Base-by-base conservation (phyloP, 2,329 filamentous ascomycete genomes). In the Fusarium temperatum region DNA sequence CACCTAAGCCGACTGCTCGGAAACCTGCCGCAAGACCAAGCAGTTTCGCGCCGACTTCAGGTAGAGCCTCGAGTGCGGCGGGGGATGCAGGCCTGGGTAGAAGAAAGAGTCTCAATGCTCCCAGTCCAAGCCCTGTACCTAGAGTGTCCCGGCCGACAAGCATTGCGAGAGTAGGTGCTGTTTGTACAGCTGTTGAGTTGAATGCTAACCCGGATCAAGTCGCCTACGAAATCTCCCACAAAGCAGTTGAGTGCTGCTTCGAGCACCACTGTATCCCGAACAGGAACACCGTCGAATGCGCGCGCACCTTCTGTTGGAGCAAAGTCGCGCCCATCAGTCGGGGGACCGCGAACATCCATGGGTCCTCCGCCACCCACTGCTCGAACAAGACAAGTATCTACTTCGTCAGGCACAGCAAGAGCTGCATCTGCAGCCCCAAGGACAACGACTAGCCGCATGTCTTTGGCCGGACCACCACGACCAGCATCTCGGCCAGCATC, bases 171-270 rank as follows among this genome's bases (percentile, higher is more conserved):
- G 89, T 91, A 82, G 76, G 88, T 82, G 30, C 26, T 45, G 9
- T 28, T 28, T 32, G 36, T 50, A 57, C 38, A 50, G 41, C 42
- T 32, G 38, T 28, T 24, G 48, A 13, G 32, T 55, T 64, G 47
- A 74, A 63, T 51, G 64, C 77, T 78, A 59, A 78, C 51, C 32
- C n/a, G 28, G 45, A 30, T 17, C 58, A 58, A 95, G 91, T 94
- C 92, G 66, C 93, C 94, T 5, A 91, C 89, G 2, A 95, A 94
- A 78, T 95, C 93, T 3, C 94, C 94, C 4, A 94, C 92, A 7
- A 96, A 96, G 79, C 92, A 93, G 76, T 81, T 93, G 51, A 82
- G 82, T 67, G 86, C 82, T 42, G 86, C 90, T 4, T 89, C 91
- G 4, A 91, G 88, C 75, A 81, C 87, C 10, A 84, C 87, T 5